A percentile compares a stretch with the other conserved stretches of the same genome.
phyloP scores from a whole-genome alignment of 2,329 filamentous ascomycete species.

The Pseudocercospora ulei region DNA sequence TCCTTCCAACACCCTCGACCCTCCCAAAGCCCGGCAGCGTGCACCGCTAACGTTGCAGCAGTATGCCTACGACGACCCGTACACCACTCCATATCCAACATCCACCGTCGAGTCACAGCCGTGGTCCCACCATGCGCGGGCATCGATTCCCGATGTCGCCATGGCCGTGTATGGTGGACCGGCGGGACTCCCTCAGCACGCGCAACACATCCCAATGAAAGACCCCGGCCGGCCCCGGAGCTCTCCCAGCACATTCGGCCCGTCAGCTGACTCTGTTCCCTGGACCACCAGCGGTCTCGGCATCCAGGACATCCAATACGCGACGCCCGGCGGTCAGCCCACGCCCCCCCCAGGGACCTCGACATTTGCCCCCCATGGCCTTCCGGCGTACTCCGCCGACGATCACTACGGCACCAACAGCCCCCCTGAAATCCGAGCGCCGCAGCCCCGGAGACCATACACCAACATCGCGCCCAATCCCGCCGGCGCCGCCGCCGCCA shows the following conservation, averaged over 20 bases:
- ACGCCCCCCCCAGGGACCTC: constrained; percentile 29
- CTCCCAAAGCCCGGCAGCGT: background rate
- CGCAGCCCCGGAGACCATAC: constrained; percentile 38
- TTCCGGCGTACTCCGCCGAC: constrained; percentile 26
- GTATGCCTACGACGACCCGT: constrained; percentile 31
- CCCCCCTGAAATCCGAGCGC: constrained; percentile 30
- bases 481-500: constrained; percentile 33
- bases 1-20: background rate
- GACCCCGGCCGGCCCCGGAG: constrained; percentile 36
- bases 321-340: constrained; percentile 26
- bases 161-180: constrained; percentile 18
- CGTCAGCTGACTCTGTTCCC: constrained; percentile 33
- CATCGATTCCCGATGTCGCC: constrained; percentile 26
- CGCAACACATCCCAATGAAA: constrained; percentile 20
- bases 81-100: constrained; percentile 32
- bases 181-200: constrained; percentile 14
- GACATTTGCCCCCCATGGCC: constrained; percentile 32
- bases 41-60: constrained; percentile 15
- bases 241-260: constrained; percentile 39
- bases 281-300: constrained; percentile 39
- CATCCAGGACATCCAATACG: constrained; percentile 35
- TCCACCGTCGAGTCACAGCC: constrained; percentile 31
- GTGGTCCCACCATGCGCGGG: constrained; percentile 26
- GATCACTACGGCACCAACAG: constrained; percentile 29
- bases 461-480: constrained; percentile 41